These are phyloP conservation scores for Coemansia sp. DNA, from an alignment of 192 early-diverging fungal genomes.

Conservation along the genomic window DNA sequence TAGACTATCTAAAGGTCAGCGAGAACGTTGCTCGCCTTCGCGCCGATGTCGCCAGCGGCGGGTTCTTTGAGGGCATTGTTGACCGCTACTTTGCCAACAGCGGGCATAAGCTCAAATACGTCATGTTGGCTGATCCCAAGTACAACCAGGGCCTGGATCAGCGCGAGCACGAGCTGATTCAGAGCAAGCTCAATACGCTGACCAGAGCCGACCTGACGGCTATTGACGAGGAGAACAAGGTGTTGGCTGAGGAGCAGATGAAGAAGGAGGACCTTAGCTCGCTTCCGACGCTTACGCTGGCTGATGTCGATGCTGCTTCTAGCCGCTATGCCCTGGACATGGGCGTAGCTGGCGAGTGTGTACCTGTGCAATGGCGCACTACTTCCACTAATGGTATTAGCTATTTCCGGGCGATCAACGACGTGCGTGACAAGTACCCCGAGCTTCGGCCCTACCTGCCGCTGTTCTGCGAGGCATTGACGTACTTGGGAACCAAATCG, in stretches of 20 bases:
- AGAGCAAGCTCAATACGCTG: slow-evolving; percentile 59
- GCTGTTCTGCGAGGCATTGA: slow-evolving; percentile 69
- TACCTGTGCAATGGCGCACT: slow-evolving; percentile 70
- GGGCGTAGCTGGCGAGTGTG: slow-evolving; percentile 47
- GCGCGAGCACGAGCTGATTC: slow-evolving; percentile 69
- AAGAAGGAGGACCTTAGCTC: slow-evolving; percentile 71
- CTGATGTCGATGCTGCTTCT: slow-evolving; percentile 65
- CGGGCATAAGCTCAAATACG: slow-evolving; percentile 70
- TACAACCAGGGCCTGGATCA: slow-evolving; percentile 60
- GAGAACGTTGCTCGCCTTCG: slow-evolving; percentile 74
- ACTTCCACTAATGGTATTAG: slow-evolving; percentile 90
- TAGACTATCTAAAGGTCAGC: slow-evolving; percentile 77
- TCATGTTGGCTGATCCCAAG: slow-evolving; percentile 75
- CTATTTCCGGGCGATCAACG: slow-evolving; percentile 76
- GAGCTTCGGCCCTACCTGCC: slow-evolving; percentile 72
- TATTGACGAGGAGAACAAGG: slow-evolving; percentile 66
- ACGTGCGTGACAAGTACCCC: slow-evolving; percentile 60
- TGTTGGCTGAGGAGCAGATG: slow-evolving; percentile 69
- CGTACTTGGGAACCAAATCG: slow-evolving; percentile 62
- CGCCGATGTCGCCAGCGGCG: slow-evolving; percentile 54
- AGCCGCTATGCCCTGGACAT: slow-evolving; percentile 57
- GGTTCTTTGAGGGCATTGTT: slow-evolving; percentile 74
- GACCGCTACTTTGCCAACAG: slow-evolving; percentile 80
- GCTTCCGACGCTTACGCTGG: slow-evolving; percentile 79
- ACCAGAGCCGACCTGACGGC: slow-evolving; percentile 58